Base-by-base conservation (phyloP, 257 asterid genomes). In the Solanum microdontum region DNA sequence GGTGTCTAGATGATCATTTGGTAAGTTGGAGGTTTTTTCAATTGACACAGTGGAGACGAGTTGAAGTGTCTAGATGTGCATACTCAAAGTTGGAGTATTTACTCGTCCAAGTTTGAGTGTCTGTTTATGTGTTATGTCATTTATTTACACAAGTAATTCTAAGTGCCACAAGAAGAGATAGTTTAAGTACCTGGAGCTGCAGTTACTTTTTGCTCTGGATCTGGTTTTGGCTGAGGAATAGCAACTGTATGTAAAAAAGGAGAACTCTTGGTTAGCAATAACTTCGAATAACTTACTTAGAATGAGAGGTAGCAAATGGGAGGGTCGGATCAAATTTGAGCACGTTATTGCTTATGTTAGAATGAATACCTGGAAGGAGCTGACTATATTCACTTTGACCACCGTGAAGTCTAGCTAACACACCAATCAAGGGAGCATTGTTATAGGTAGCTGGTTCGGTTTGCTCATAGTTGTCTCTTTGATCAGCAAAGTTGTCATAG, bases 391-490 rank as follows among this genome's bases (percentile, higher is more conserved):
- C 94, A 6, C 92, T 87, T 85, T 89, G 94, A 48, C 98, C 99
- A 8, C 92, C 94, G 13, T 94, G 95, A 58, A 97, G 89, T 79
- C 99, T 93, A 8, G 99, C 99, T 89, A 97, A 83, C 11, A 96
- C 88, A 33, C 99, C 99, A 5, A 97, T 34, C 58, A 97, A 88
- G 14, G 99, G 98, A 73, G 98, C 99, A 87, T 94, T 97, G 90
- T 97, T 97, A 90, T 97, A 97, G 32, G 99, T 97, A 83, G 99
- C 99, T 5, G 99, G 99, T 90, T 97, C 99, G 9, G 99, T 97
- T 90, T 97, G 99, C 91, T 97, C 99, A 21, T 94, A 97, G 89
- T 97, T 97, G 82, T 97, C 97, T 86, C 99, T 93, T 90, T 97
- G 89, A 88, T 97, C 99, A 73, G 99, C 99, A 85, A 96, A 97